phyloP scores from a whole-genome alignment of 1,284 basidiomycete genomes.

The Hemileia vastatrix region DNA sequence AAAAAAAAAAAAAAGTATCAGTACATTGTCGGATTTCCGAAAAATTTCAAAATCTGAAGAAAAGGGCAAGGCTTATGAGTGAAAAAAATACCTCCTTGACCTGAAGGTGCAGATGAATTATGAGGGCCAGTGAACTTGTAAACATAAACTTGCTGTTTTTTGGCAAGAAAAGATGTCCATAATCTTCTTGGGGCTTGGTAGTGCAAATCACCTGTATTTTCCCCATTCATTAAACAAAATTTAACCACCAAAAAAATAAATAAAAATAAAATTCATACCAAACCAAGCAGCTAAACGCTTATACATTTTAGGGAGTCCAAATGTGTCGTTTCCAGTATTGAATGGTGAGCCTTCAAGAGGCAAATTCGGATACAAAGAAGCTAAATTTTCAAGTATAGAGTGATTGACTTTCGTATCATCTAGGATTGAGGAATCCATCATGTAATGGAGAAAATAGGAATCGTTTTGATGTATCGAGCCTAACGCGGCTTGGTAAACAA shows the following conservation, averaged over 20 bases:
- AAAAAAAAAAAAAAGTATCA: not conserved
- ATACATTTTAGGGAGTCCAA: conserved; percentile 12
- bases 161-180: conserved; percentile 6
- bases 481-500: not conserved
- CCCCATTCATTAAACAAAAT: not conserved
- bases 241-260: not conserved
- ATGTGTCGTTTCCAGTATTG: conserved; percentile 24
- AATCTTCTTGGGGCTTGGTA: conserved; percentile 18
- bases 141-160: conserved; percentile 7
- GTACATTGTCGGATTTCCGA: not conserved
- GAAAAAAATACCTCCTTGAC: conserved; percentile 8
- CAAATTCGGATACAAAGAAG: conserved; percentile 27
- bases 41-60: not conserved
- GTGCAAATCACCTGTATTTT: conserved; percentile 18
- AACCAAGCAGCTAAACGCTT: conserved; percentile 17
- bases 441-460: conserved; percentile 4
- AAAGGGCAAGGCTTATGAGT: not conserved
- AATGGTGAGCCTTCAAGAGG: conserved; percentile 28
- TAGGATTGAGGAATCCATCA: conserved; percentile 13
- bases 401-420: conserved; percentile 5
- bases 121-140: conserved; percentile 17
- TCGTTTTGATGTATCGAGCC: conserved; percentile 2
- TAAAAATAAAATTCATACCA: conserved; percentile 2
- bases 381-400: conserved; percentile 5
- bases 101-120: not conserved